These are phyloP conservation scores for Sarocladium oryzae DNA, from an alignment of 2,329 filamentous ascomycete genomes.

Conservation along the genomic window DNA sequence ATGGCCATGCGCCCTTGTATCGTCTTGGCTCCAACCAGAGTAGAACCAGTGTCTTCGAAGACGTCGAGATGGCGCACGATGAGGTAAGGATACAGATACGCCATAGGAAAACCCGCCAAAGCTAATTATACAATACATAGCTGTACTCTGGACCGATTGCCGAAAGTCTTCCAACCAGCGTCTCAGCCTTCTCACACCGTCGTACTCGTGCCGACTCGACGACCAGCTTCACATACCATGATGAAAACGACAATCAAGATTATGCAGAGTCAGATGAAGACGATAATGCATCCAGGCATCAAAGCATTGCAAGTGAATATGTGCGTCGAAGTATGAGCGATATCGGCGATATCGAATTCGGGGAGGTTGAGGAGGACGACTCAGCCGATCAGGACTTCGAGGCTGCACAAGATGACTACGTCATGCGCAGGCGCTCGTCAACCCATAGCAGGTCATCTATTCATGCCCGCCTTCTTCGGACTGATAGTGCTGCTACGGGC, in stretches of 20 bases:
- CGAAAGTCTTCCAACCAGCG: constrained; percentile 90
- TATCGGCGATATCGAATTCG: constrained; percentile 32
- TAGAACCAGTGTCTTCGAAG: constrained; percentile 76
- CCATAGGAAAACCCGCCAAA: neutral
- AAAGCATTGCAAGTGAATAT: constrained; percentile 18
- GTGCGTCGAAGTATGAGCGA: constrained; percentile 28
- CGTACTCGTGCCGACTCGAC: constrained; percentile 75
- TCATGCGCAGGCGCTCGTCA: constrained; percentile 56
- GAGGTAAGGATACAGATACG: constrained; percentile 53
- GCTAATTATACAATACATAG: constrained; percentile 25
- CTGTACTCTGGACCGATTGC: constrained; percentile 89
- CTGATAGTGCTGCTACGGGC: constrained; percentile 63
- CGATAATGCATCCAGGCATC: constrained; percentile 23
- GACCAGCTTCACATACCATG: constrained; percentile 85
- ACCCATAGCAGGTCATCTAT: constrained; percentile 49
- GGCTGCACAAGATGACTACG: constrained; percentile 37
- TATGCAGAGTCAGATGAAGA: constrained; percentile 16
- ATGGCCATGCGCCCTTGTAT: constrained; percentile 40
- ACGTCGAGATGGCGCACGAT: constrained; percentile 98
- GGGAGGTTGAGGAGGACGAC: constrained; percentile 33
- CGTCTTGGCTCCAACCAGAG: constrained; percentile 64
- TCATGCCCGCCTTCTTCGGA: constrained; percentile 61
- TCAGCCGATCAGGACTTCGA: constrained; percentile 34
- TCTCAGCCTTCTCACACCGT: constrained; percentile 86
- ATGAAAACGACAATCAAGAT: constrained; percentile 43